Percentiles rank a stretch among this genome's conserved stretches.
Conservation (phyloP, 2,329 filamentous ascomycete species). For the Corniculantispora saksenae region DNA sequence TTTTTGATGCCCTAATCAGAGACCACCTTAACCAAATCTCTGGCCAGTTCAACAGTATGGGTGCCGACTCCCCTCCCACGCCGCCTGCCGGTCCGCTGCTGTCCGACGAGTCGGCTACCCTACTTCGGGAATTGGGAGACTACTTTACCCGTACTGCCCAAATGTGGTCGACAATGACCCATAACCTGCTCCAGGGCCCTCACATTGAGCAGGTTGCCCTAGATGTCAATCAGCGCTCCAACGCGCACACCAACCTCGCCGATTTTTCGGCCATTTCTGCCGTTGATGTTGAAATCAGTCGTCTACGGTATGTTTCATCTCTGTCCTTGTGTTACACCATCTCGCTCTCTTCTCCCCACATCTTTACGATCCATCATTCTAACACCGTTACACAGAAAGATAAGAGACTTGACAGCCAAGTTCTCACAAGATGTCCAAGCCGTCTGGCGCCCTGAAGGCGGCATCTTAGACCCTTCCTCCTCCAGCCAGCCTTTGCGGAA, state of each 20-base stretch:
- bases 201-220: conserved; percentile 33
- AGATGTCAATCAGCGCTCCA: conserved; percentile 32
- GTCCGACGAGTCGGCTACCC: conserved; percentile 26
- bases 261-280: conserved; percentile 32
- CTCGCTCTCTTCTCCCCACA: neutral
- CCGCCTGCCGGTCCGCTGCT: conserved; percentile 18
- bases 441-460: conserved; percentile 30
- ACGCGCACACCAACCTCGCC: conserved; percentile 27
- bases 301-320: conserved; percentile 33
- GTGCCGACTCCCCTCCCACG: conserved; percentile 14
- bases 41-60: conserved; percentile 12
- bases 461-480: neutral
- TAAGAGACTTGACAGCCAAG: conserved; percentile 34
- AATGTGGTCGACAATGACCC: conserved; percentile 36
- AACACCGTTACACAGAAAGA: conserved; percentile 31
- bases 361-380: conserved; percentile 13
- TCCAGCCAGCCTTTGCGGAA: neutral
- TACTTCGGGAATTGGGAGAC: conserved; percentile 38
- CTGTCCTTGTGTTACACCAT: neutral
- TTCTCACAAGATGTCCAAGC: conserved; percentile 38
- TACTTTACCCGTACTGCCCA: conserved; percentile 37
- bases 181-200: conserved; percentile 34
- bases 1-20: conserved; percentile 13
- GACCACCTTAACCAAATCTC: conserved; percentile 6
- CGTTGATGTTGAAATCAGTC: conserved; percentile 36